These are phyloP conservation scores for Gastrolobium villosum DNA, from an alignment of 306 rosid genomes.

Conservation along the genomic window DNA sequence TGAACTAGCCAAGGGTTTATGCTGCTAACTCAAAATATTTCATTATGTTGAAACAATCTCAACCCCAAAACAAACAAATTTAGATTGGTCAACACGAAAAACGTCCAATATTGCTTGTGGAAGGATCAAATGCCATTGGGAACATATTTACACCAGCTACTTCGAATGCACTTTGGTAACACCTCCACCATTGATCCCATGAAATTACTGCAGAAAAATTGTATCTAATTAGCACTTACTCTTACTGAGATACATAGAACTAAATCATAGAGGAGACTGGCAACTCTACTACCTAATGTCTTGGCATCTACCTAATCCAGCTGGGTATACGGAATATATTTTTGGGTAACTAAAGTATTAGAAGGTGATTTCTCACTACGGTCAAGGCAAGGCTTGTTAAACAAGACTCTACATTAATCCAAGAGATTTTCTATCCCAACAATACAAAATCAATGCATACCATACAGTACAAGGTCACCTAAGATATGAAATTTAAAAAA, in stretches of 20 bases:
- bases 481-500: not conserved
- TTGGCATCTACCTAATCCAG: slow-evolving; percentile 37
- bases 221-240: slow-evolving; percentile 49
- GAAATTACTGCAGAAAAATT: slow-evolving; percentile 51
- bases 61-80: slow-evolving; percentile 35
- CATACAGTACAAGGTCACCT: not conserved
- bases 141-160: slow-evolving; percentile 58
- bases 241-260: slow-evolving; percentile 48
- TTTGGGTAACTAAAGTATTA: not conserved
- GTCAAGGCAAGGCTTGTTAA: slow-evolving; percentile 10
- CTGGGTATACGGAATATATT: not conserved
- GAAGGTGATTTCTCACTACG: slow-evolving; percentile 4
- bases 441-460: not conserved
- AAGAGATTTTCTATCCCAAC: not conserved
- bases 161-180: slow-evolving; percentile 55
- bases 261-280: slow-evolving; percentile 50
- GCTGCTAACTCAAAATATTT: slow-evolving; percentile 44
- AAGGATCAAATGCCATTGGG: slow-evolving; percentile 51
- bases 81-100: slow-evolving; percentile 37
- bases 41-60: slow-evolving; percentile 27
- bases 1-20: slow-evolving; percentile 43
- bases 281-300: slow-evolving; percentile 41
- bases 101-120: slow-evolving; percentile 48
- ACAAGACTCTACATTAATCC: slow-evolving; percentile 31
- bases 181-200: slow-evolving; percentile 50